Evolutionary conservation across 768 basidiomycete genomes (phyloP), one percentile per base, ranked within the genome.

Genomic region (Termitomyces sp.): DNA sequence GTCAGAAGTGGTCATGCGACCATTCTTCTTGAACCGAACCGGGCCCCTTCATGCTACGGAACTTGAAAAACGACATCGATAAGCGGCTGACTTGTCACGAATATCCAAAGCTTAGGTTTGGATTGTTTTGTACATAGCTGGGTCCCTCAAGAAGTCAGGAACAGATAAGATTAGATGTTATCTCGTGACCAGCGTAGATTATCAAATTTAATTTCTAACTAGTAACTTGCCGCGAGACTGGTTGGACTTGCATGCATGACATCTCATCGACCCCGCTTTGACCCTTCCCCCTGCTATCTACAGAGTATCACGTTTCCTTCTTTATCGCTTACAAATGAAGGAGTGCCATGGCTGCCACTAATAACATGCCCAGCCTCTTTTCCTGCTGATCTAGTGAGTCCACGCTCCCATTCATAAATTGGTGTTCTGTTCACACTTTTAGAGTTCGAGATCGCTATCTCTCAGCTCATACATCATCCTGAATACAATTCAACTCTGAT

Each of bases 401-500:
- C 12, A 16, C 43, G 9, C 50, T 28, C 28, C 28, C 7, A 14
- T 33, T 50, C 13, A 2, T 38, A 32, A 5, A 23, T 40, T 48
- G 20, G 30, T 23, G n/a, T 18, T 33, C 5, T 0, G 32, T 20
- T 28, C 10, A 38, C 20, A 30, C 8, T 16, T 23, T 8, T 20
- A 9, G 40, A 94, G 92, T 97, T 97, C 68, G 83, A 89, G 63
- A 67, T 70, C 1, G 91, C 89, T 0, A 70, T 89, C 35, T 82
- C 80, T 28, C 88, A 92, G 62, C 76, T 96, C 18, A 77, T 94
- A 7, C 82, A 89, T 40, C 93, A 96, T 68, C 95, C 95, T 6
- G 95, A 98, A 68, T 92, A 93, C 70, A 96, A 95, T 68, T 93
- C 93, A 0, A 89, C 91, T 0, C 81, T 96, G 30, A 96, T 98